These are phyloP conservation scores for Erysimum cheiri DNA, from an alignment of 441 rosid species.

Conservation along the genomic window DNA sequence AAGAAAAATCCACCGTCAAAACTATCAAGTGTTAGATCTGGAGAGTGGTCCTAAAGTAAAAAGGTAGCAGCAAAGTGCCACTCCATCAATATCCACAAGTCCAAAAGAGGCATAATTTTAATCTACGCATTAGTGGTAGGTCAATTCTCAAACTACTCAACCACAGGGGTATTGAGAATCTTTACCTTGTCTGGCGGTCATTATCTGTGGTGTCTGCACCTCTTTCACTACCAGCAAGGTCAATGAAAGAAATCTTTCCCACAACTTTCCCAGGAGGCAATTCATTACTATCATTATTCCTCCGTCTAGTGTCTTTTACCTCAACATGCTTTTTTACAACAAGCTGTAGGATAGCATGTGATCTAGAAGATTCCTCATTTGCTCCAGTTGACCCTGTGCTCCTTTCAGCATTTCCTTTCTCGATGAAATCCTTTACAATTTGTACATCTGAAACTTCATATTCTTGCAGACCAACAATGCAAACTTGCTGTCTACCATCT, in stretches of 20 bases:
- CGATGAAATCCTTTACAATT: slow-evolving; percentile 87
- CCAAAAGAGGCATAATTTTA: slow-evolving; percentile 16
- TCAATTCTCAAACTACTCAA: slow-evolving; percentile 12
- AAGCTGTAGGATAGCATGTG: slow-evolving; percentile 99
- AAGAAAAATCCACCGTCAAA: slow-evolving; percentile 38
- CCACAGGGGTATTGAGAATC: slow-evolving; percentile 9
- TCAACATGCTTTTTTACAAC: slow-evolving; percentile 85
- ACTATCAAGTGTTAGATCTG: slow-evolving; percentile 14
- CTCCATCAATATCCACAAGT: slow-evolving; percentile 19
- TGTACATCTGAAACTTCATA: slow-evolving; percentile 91
- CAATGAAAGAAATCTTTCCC: slow-evolving; percentile 98
- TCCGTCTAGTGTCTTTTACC: slow-evolving; percentile 83
- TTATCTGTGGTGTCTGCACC: slow-evolving; percentile 99
- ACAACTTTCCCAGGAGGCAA: slow-evolving; percentile 86
- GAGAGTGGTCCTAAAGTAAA: slow-evolving; percentile 23
- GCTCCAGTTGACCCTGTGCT: slow-evolving; percentile 99
- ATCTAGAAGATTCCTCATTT: slow-evolving; percentile 99
- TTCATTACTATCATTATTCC: slow-evolving; percentile 79
- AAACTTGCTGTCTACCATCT: slow-evolving; percentile 99
- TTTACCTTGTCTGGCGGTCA: slow-evolving; percentile 96
- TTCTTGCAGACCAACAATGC: slow-evolving; percentile 99
- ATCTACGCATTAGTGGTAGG: slow-evolving; percentile 12
- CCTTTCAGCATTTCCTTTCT: slow-evolving; percentile 87
- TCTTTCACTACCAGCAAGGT: slow-evolving; percentile 99
- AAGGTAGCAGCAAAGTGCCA: slow-evolving; percentile 20